phyloP scores from a whole-genome alignment of 345 rosid genomes.

The Kernera saxatilis region DNA sequence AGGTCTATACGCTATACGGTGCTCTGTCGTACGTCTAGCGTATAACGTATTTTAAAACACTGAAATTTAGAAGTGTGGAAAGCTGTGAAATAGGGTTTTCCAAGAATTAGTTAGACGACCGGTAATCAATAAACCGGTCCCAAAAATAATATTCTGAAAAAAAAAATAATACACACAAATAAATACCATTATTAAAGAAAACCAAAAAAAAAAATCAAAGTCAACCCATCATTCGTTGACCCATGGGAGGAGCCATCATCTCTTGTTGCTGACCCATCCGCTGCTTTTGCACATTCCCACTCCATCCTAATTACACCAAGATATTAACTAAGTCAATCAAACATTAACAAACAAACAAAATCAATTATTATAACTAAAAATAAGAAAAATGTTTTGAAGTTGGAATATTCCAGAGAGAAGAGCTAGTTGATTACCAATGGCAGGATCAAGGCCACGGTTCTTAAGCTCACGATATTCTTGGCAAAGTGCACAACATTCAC shows the following conservation, averaged over 20 bases:
- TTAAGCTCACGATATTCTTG: slow-evolving; percentile 60
- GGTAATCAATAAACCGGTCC: too few relatives aligned
- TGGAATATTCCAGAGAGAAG: background rate
- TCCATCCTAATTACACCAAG: slow-evolving; percentile 27
- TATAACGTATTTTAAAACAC: too few relatives aligned
- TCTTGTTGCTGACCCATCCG: slow-evolving; percentile 16
- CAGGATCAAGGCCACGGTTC: slow-evolving; percentile 42
- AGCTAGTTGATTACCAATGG: slow-evolving; percentile 29
- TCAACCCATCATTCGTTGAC: slow-evolving; percentile 37
- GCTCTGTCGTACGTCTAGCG: too few relatives aligned
- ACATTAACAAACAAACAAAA: background rate
- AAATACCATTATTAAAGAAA: background rate
- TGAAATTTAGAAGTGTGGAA: too few relatives aligned
- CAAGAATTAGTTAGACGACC: background rate
- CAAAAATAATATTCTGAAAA: background rate
- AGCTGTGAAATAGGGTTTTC: too few relatives aligned
- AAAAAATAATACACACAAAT: background rate
- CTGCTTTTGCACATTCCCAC: slow-evolving; percentile 23
- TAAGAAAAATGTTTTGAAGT: background rate
- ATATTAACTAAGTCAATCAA: background rate
- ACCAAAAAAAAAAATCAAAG: background rate
- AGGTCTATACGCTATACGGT: too few relatives aligned
- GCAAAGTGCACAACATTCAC: slow-evolving; percentile 44
- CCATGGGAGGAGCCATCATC: slow-evolving; percentile 34
- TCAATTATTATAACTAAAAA: background rate